A percentile compares a stretch with the other conserved stretches of the same genome.
These are phyloP conservation scores for Cutaneotrichosporon sp. DNA, from an alignment of 1,284 basidiomycete species.

Conservation along the genomic window DNA sequence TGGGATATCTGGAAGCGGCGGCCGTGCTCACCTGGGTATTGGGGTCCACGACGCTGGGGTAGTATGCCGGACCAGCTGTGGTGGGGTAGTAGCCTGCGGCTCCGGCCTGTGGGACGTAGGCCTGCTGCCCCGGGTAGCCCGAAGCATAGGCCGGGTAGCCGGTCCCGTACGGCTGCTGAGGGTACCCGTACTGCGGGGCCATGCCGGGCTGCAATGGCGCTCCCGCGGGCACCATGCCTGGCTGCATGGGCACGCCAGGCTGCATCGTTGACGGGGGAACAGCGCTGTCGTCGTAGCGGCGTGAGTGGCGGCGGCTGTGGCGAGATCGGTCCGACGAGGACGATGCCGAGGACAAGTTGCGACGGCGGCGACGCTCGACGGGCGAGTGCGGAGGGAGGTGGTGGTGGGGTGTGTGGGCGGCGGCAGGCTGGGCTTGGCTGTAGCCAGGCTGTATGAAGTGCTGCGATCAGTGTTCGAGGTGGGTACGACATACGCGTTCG, in stretches of 20 bases:
- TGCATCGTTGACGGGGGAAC: not conserved
- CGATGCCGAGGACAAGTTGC: not conserved
- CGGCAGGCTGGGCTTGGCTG: not conserved
- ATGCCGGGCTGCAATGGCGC: constrained; percentile 6
- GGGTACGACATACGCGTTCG: constrained; percentile 34
- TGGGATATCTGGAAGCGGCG: not conserved
- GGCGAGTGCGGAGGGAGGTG: not conserved
- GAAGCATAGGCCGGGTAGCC: not conserved
- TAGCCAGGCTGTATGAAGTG: not conserved
- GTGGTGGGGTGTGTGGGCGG: not conserved
- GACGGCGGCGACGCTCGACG: not conserved
- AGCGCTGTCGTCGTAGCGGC: not conserved
- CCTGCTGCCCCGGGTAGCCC: not conserved
- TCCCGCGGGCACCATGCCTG: not conserved
- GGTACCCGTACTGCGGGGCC: not conserved
- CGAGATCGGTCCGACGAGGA: not conserved
- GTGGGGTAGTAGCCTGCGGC: not conserved
- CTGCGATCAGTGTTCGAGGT: not conserved
- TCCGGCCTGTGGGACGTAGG: not conserved
- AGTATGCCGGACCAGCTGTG: not conserved
- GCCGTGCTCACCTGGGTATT: not conserved
- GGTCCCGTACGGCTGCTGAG: not conserved
- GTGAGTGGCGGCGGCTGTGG: too few relatives aligned
- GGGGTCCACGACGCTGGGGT: not conserved
- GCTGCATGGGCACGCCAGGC: constrained; percentile 7